Conservation (phyloP, 169 alveolate genomes). For the Babesia sp. region DNA sequence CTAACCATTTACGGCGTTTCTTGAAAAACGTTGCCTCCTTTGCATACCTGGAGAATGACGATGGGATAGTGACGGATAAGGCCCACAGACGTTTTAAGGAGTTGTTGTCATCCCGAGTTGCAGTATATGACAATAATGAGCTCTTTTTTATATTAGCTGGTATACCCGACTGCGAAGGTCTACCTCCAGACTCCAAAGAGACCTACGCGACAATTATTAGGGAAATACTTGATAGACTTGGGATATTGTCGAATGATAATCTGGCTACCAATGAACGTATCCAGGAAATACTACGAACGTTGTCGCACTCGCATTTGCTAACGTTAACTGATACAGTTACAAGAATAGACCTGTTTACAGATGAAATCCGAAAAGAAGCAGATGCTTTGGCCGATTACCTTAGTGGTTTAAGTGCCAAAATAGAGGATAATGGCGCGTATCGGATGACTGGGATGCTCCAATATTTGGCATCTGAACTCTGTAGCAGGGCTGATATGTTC, state of each 20-base stretch:
- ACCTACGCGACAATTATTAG: not conserved
- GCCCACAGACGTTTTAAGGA: not conserved
- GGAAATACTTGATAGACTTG: not conserved
- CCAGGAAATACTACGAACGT: not conserved
- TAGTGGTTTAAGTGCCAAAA: not conserved
- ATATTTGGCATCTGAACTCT: too few species aligned
- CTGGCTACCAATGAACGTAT: not conserved
- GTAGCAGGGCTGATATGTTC: too few species aligned
- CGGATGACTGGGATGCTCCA: too few species aligned
- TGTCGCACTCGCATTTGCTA: not conserved
- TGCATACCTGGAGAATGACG: slow-evolving; percentile 3
- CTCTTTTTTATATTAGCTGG: not conserved
- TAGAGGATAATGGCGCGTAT: too few species aligned
- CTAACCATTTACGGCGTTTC: not conserved
- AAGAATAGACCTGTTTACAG: not conserved
- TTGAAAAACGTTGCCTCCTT: not conserved
- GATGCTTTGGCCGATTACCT: not conserved
- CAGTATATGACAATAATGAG: not conserved
- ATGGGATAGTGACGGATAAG: slow-evolving; percentile 2
- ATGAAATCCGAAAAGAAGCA: not conserved
- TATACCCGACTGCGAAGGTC: not conserved
- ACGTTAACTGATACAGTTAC: not conserved
- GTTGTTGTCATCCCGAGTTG: not conserved
- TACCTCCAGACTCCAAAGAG: not conserved
- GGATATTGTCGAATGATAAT: not conserved